Percentiles rank a stretch among this genome's conserved stretches.
These are phyloP conservation scores for Leccinum longicurvipes DNA, from an alignment of 768 basidiomycete genomes.

Conservation along the genomic window DNA sequence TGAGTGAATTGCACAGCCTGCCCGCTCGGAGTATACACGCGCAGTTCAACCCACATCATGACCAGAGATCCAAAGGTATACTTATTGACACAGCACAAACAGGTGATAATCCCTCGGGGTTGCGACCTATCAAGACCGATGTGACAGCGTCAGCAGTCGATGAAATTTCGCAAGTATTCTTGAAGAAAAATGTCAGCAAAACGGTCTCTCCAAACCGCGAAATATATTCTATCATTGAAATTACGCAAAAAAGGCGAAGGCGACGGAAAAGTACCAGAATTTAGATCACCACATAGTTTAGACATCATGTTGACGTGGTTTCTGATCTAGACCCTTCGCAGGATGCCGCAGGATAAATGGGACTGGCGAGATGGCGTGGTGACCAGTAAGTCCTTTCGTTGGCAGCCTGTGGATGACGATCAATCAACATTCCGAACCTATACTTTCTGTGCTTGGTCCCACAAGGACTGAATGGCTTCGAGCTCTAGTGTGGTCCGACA, in stretches of 20 bases:
- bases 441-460: constrained; percentile 14
- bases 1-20: constrained; percentile 1
- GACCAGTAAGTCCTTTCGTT: constrained; percentile 14
- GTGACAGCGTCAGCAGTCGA: not conserved
- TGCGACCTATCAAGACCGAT: constrained; percentile 6
- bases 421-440: constrained; percentile 16
- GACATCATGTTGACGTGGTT: constrained; percentile 4
- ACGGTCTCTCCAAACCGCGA: constrained; percentile 2
- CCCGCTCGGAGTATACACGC: not conserved
- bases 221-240: constrained; percentile 4
- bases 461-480: constrained; percentile 9
- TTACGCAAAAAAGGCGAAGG: constrained; percentile 8
- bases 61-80: not conserved
- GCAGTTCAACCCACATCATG: not conserved
- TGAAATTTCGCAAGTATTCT: constrained; percentile 7
- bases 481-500: constrained; percentile 7
- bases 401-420: constrained; percentile 12
- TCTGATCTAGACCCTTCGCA: constrained; percentile 11
- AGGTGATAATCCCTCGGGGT: not conserved
- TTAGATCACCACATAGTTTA: constrained; percentile 12
- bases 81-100: too few species aligned
- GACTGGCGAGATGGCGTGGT: constrained; percentile 14
- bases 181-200: constrained; percentile 6
- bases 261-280: constrained; percentile 3
- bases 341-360: constrained; percentile 3